Base-by-base conservation (phyloP, 164 flowering plant species). In the Kalanchoe fedtschenkoi region DNA sequence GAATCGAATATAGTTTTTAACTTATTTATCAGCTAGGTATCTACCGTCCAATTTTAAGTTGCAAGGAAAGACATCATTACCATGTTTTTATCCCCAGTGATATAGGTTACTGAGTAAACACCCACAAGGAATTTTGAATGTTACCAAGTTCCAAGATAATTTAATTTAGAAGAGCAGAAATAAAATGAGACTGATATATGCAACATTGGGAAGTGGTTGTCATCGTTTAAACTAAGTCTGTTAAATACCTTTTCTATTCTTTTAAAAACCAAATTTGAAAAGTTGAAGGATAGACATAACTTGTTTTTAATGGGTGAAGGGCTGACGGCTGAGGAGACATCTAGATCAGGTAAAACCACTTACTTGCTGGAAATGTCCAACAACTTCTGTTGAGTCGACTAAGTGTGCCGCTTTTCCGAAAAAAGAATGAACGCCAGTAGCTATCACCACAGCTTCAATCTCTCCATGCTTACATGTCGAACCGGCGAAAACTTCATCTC, bases 381-480 rank as follows among this genome's bases (percentile, higher is more conserved):
- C 67, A 65, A 76, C 83, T 72, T 84, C 85, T 13, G 96, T 88
- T 66, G 78, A 72, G 72, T 86, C 89, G 58, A 88, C 91, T 62
- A 86, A 75, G 70, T 82, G 77, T 56, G 91, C 91, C 33, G 95
- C 91, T 72, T 81, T 87, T 46, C 95, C 95, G 59, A 87, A 77
- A 75, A 87, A 87, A 59, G 89, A 75, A 64, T 82, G 76, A 51
- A 78, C 83, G 63, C 91, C 95, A 51, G 90, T 87, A 28, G 90
- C 88, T 69, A 87, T 84, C 28, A 87, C 88, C 61, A 87, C 88
- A 66, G 95, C 87, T 75, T 87, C 88, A 68, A 83, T 83, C 66
- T 85, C 90, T 61, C 95, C 95, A 64, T 73, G 95, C 77, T 87
- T 87, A 66, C 90, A 87, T 6, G 85, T 87, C 53, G 95, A 85